Percentiles rank a stretch among this genome's conserved stretches.
These are phyloP conservation scores for Alternaria incomplexa DNA, from an alignment of 2,329 filamentous ascomycete species.

Conservation along the genomic window DNA sequence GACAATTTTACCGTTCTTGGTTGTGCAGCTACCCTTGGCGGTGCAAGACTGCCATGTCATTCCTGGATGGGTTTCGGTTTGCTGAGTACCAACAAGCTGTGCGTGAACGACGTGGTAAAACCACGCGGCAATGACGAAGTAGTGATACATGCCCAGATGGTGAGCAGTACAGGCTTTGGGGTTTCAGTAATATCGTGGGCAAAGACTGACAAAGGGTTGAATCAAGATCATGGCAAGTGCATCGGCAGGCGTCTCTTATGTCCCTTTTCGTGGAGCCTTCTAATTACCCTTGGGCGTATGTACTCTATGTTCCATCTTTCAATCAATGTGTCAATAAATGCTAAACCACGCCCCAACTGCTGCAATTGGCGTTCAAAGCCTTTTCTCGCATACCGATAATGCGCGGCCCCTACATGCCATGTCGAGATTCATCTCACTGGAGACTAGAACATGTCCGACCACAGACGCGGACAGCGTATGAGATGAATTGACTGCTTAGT, in stretches of 20 bases:
- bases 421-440: neutral
- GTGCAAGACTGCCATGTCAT: constrained; percentile 49
- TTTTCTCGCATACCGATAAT: neutral
- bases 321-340: neutral
- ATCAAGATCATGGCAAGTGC: neutral
- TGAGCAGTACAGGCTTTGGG: constrained; percentile 4
- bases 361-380: neutral
- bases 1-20: constrained; percentile 43
- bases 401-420: neutral
- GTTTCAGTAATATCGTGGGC: constrained; percentile 3
- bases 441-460: neutral
- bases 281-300: neutral
- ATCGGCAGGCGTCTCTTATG: neutral
- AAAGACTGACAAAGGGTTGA: neutral
- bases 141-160: constrained; percentile 29
- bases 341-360: neutral
- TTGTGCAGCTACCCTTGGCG: constrained; percentile 44
- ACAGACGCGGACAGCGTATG: neutral
- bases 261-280: neutral
- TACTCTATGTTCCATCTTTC: neutral
- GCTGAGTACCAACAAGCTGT: constrained; percentile 52
- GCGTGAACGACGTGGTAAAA: constrained; percentile 54
- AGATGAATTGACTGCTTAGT: neutral
- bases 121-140: constrained; percentile 51
- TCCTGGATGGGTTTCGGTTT: constrained; percentile 48